Conservation (phyloP, 192 early-diverging fungal species). For the Rhizophagus prolifer region DNA sequence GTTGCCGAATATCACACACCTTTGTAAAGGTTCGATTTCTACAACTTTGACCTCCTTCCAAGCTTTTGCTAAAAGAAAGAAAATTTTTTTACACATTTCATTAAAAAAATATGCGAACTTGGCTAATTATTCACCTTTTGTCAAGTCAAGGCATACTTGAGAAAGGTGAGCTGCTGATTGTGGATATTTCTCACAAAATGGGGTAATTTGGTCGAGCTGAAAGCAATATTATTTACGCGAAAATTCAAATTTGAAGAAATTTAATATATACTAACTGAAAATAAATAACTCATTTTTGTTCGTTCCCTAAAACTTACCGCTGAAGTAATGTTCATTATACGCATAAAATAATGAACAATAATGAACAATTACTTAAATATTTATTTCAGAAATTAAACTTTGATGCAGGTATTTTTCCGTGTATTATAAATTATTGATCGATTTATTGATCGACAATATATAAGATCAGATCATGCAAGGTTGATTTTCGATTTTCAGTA, state of each 20-base stretch:
- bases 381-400: too few species aligned
- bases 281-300: background rate
- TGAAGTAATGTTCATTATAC: background rate
- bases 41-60: background rate
- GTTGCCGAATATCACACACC: background rate
- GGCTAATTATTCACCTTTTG: background rate
- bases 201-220: background rate
- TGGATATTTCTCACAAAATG: conserved; percentile 13
- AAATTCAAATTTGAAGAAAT: background rate
- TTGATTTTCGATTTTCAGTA: background rate
- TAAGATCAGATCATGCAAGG: too few species aligned
- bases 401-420: too few species aligned
- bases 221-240: background rate
- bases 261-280: background rate
- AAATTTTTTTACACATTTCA: too few species aligned
- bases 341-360: too few species aligned
- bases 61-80: background rate
- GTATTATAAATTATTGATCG: too few species aligned
- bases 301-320: background rate
- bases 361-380: too few species aligned
- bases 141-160: conserved; percentile 16
- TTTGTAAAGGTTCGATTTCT: conserved; percentile 13
- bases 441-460: too few species aligned
- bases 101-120: background rate
- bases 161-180: background rate